Percentiles rank a stretch among this genome's conserved stretches.
phyloP scores from a whole-genome alignment of 768 basidiomycete genomes.

The Sutorius australiensis region DNA sequence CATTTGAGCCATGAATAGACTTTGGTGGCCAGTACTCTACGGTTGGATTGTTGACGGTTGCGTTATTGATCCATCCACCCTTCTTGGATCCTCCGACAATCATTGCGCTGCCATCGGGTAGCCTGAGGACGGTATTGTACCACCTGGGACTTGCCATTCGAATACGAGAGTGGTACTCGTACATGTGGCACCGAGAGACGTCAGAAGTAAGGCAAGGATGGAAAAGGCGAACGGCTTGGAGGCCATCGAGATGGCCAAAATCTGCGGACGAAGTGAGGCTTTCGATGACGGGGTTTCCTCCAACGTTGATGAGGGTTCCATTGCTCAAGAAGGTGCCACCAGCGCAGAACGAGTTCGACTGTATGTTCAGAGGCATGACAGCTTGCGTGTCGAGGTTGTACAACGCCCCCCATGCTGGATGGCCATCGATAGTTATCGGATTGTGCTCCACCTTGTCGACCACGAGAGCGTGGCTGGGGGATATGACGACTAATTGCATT shows the following conservation, averaged over 20 bases:
- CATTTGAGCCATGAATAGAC: slow-evolving; percentile 59
- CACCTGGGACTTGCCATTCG: slow-evolving; percentile 77
- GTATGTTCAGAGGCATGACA: slow-evolving; percentile 56
- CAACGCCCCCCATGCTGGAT: slow-evolving; percentile 78
- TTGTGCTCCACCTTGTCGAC: slow-evolving; percentile 88
- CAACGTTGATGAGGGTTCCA: slow-evolving; percentile 74
- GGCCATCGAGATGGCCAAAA: slow-evolving; percentile 71
- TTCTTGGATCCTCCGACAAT: slow-evolving; percentile 78
- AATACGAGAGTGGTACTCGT: slow-evolving; percentile 59
- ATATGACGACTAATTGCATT: slow-evolving; percentile 73
- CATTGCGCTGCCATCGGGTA: slow-evolving; percentile 77
- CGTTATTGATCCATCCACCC: slow-evolving; percentile 86
- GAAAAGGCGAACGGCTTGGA: slow-evolving; percentile 71
- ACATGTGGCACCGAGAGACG: slow-evolving; percentile 52
- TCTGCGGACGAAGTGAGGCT: slow-evolving; percentile 61
- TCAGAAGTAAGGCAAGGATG: slow-evolving; percentile 55
- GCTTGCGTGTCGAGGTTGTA: slow-evolving; percentile 66
- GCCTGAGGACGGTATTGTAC: slow-evolving; percentile 71
- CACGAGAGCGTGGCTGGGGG: slow-evolving; percentile 64
- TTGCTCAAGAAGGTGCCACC: slow-evolving; percentile 76
- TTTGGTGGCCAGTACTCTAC: slow-evolving; percentile 84
- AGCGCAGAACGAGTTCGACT: slow-evolving; percentile 85
- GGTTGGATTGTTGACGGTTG: slow-evolving; percentile 76
- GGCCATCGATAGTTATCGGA: slow-evolving; percentile 65
- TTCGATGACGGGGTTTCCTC: slow-evolving; percentile 76